Evolutionary conservation across 768 basidiomycete genomes (phyloP).

Genomic region (Calocybe gangraenosa): DNA sequence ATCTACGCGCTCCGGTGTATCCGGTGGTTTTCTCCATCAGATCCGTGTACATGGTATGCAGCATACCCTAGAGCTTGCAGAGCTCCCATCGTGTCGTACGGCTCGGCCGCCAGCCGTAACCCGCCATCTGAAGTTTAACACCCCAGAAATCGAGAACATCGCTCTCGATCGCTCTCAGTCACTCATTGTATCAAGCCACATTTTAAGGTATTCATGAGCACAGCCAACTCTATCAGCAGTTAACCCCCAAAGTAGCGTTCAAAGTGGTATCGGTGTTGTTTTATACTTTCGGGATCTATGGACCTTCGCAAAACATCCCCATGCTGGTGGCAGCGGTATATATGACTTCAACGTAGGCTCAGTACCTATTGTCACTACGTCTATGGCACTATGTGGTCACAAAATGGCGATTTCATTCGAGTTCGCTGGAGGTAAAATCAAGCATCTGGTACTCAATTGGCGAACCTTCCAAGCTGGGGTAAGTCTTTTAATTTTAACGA

Average conservation of each 20-base stretch:
- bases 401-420: conserved; percentile 41
- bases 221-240: background rate
- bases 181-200: conserved; percentile 39
- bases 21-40: conserved; percentile 44
- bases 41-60: conserved; percentile 35
- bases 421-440: conserved; percentile 33
- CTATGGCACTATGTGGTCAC: conserved; percentile 37
- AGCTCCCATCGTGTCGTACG: conserved; percentile 47
- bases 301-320: conserved; percentile 51
- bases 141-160: conserved; percentile 38
- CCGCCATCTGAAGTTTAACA: conserved; percentile 41
- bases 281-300: conserved; percentile 54
- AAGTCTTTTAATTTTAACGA: conserved; percentile 11
- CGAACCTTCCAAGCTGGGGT: conserved; percentile 43
- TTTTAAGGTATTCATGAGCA: conserved; percentile 28
- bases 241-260: conserved; percentile 20
- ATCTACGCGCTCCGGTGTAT: conserved; percentile 34
- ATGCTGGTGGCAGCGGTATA: conserved; percentile 29
- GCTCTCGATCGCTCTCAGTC: conserved; percentile 42
- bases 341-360: conserved; percentile 39
- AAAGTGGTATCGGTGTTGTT: conserved; percentile 38
- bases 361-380: conserved; percentile 29
- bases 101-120: conserved; percentile 38
- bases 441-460: conserved; percentile 50
- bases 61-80: conserved; percentile 37